phyloP scores from a whole-genome alignment of 2,329 filamentous ascomycete species.

The Chrysosporium queenslandicum region DNA sequence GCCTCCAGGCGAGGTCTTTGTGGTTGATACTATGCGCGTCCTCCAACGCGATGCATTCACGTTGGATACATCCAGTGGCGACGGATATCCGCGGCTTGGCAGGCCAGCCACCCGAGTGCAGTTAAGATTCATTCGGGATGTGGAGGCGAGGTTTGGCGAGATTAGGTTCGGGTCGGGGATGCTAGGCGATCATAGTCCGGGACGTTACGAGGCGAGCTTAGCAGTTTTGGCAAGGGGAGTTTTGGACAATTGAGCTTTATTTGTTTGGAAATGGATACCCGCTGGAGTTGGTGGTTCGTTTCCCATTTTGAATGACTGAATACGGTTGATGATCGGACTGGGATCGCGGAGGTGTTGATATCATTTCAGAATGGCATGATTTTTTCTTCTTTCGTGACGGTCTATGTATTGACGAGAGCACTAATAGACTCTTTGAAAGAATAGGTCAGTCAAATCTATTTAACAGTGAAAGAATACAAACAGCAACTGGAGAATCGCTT shows the following conservation, averaged over 20 bases:
- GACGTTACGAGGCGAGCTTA: constrained; percentile 60
- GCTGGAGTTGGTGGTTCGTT: not conserved
- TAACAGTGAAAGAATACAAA: no score
- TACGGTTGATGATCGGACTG: no score
- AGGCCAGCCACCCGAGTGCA: constrained; percentile 58
- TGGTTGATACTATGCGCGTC: constrained; percentile 58
- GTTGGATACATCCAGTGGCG: constrained; percentile 26
- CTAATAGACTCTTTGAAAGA: no score
- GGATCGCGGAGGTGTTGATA: not conserved
- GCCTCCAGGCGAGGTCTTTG: constrained; percentile 67
- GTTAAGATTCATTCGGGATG: constrained; percentile 60
- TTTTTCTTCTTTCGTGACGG: no score
- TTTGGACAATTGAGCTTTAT: constrained; percentile 35
- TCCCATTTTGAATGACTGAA: not conserved
- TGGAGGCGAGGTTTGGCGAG: constrained; percentile 60
- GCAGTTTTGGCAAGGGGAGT: constrained; percentile 46
- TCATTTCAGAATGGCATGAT: no score
- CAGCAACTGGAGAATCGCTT: no score
- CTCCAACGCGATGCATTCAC: constrained; percentile 57
- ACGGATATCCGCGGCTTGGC: constrained; percentile 44
- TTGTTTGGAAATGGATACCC: not conserved
- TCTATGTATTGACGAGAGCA: no score
- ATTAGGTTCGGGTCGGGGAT: constrained; percentile 62
- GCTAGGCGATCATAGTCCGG: constrained; percentile 66
- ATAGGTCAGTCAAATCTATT: no score